Evolutionary conservation across 139 green algal genomes (phyloP), one percentile per base, ranked within the genome.

Genomic region (Pycnococcus provasolii): DNA sequence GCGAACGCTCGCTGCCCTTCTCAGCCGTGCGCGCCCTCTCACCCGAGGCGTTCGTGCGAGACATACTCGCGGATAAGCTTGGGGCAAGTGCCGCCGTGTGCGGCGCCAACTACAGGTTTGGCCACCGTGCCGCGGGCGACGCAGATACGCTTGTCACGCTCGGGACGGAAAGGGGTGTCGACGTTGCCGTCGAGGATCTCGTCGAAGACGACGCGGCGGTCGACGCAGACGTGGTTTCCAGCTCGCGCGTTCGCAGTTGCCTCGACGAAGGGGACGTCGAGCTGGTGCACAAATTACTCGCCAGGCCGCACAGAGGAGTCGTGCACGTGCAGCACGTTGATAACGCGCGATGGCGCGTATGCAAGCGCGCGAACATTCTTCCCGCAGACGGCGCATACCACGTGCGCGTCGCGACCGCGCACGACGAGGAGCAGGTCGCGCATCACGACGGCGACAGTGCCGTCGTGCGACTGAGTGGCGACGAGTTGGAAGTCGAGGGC

Each of bases 61-160:
- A 45, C 40, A 47, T 75, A 42, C 26, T 45, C 5, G 7, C 59
- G 6, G 47, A 71, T 42, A 26, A 26, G 26, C 45, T 71, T 15
- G 62, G 62, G 46, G 69, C 60, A 1, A 8, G 52, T 52, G 69
- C 41, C 4, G 54, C 71, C 41, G 69, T 75, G 13, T 43, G 48
- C 15, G 69, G 69, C 11, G 62, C 45, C 39, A 75, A 75, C 45
- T 75, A 75, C 59, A 66, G 53, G 52, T 75, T 75, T 48, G 69
- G 69, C 2, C 71, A 67, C 53, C 51, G 46, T 11, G 69, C 69
- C 15, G 53, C 46, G 11, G 69, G 69, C 3, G 46, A 54, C 62
- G 61, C 62, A 11, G 53, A 43, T 13, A 52, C 44, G n/a, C 52
- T 75, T 2, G 43, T 45, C 3, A 15, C 62, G 8, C 64, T 75